These are phyloP conservation scores for Colletotrichum sp. DNA, from an alignment of 2,329 filamentous ascomycete species.

Conservation along the genomic window DNA sequence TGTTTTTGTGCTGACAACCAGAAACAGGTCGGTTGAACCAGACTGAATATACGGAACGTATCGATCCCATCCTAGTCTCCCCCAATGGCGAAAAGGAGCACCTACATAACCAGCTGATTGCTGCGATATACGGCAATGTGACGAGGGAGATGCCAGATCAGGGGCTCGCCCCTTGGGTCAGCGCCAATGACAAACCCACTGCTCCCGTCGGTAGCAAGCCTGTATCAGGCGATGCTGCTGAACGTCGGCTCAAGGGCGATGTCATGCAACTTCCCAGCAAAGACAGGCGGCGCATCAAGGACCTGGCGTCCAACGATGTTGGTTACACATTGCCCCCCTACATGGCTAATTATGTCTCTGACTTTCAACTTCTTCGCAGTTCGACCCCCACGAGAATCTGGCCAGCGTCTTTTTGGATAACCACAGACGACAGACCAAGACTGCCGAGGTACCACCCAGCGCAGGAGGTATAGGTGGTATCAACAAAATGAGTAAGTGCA, in stretches of 20 bases:
- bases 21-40: conserved; percentile 66
- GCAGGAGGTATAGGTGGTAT: conserved; percentile 64
- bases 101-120: conserved; percentile 71
- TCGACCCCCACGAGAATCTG: conserved; percentile 60
- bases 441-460: conserved; percentile 69
- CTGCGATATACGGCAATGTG: conserved; percentile 72
- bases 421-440: conserved; percentile 48
- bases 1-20: background rate
- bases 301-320: conserved; percentile 66
- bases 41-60: conserved; percentile 60
- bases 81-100: conserved; percentile 65
- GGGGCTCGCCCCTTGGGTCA: conserved; percentile 74
- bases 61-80: conserved; percentile 65
- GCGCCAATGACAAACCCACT: conserved; percentile 71
- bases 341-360: conserved; percentile 18
- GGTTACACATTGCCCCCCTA: conserved; percentile 28
- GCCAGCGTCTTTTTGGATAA: conserved; percentile 58
- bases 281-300: conserved; percentile 71
- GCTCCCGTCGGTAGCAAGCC: conserved; percentile 64
- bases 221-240: conserved; percentile 68
- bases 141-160: conserved; percentile 72
- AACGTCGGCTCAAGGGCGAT: conserved; percentile 70
- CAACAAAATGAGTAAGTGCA: conserved; percentile 76
- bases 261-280: conserved; percentile 74
- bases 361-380: conserved; percentile 37